Evolutionary conservation across 2,329 filamentous ascomycete genomes (phyloP).

Genomic region (Colletotrichum sp.): DNA sequence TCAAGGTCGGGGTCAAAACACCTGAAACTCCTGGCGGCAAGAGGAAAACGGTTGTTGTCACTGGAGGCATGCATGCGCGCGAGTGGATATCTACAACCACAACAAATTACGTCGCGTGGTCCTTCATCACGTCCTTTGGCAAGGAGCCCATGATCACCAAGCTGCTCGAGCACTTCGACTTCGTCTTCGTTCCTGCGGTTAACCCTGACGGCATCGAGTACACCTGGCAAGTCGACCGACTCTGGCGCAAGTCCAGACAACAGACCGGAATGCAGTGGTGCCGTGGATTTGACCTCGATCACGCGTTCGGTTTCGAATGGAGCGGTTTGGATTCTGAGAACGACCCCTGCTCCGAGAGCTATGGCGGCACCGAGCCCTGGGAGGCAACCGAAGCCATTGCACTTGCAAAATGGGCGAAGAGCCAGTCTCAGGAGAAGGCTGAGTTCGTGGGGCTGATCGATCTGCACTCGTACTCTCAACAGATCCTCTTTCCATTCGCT

Average conservation of each 20-base stretch:
- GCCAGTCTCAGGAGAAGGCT: slow-evolving; percentile 74
- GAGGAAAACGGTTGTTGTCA: slow-evolving; percentile 79
- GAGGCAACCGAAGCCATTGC: slow-evolving; percentile 79
- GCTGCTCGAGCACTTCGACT: slow-evolving; percentile 83
- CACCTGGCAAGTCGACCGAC: slow-evolving; percentile 86
- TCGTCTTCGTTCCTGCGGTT: slow-evolving; percentile 84
- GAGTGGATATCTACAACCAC: slow-evolving; percentile 97
- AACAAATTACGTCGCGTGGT: slow-evolving; percentile 90
- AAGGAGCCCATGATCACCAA: slow-evolving; percentile 74
- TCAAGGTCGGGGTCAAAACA: slow-evolving; percentile 71
- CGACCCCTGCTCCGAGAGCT: slow-evolving; percentile 92
- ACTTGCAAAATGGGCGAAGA: slow-evolving; percentile 83
- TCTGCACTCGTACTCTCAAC: slow-evolving; percentile 93
- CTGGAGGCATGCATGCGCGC: slow-evolving; percentile 87
- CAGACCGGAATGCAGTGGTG: slow-evolving; percentile 83
- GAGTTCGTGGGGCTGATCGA: slow-evolving; percentile 87
- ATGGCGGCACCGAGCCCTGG: slow-evolving; percentile 83
- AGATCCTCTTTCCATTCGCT: slow-evolving; percentile 90
- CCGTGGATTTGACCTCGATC: slow-evolving; percentile 87
- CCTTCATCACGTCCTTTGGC: slow-evolving; percentile 82
- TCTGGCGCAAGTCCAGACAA: slow-evolving; percentile 96
- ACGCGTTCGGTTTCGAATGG: slow-evolving; percentile 86
- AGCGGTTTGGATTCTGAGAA: slow-evolving; percentile 57
- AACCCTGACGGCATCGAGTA: slow-evolving; percentile 97
- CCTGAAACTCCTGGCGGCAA: slow-evolving; percentile 42